Base-by-base conservation (phyloP, 2,329 filamentous ascomycete genomes). In the Epichloe elymi region DNA sequence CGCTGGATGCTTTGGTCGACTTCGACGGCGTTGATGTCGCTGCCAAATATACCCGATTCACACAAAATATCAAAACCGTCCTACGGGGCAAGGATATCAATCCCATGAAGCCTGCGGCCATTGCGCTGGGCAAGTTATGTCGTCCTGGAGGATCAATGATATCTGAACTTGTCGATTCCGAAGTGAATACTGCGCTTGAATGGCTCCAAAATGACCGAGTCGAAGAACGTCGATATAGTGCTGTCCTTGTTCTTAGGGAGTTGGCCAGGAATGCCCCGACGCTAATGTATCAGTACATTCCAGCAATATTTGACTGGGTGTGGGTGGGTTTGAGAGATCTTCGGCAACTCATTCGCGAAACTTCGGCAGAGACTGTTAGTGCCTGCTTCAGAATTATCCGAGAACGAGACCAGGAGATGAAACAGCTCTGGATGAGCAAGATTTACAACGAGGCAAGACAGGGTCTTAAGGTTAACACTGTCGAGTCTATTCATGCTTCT, bases 301-400 rank as follows among this genome's bases (percentile, higher is more conserved):
- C 86, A n/a, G 84, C 93, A 63, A 88, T 98, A 48, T 89, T 98
- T 61, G 89, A 96, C 60, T 85, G 95, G 65, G 88, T 98, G 56
- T 97, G 93, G 93, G 86, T 95, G 49, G 91, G 90, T 30, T 75
- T 98, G 52, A 80, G 91, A 54, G 93, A 98, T 63, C 82, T 81
- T 39, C 89, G 94, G 64, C 86, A 94, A 45, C 80, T 96, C 48
- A 98, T 98, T 58, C 82, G 93, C 49, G 87, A 89, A 58, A 93
- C 89, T 1, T 90, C 93, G 5, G 89, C 88, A 17, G 88, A 97
- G 63, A 89, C 91, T 2, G 88, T 97, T 57, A 93, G 88, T 59
- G 88, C 91, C 55, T 96, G 90, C 67, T 95, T 98, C 69, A 85
- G 90, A 63, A 97, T 98, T 58, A 93, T 98, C 56, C 83, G 89